Conservation (phyloP, 345 rosid genomes). For the Hibiscus trionum region DNA sequence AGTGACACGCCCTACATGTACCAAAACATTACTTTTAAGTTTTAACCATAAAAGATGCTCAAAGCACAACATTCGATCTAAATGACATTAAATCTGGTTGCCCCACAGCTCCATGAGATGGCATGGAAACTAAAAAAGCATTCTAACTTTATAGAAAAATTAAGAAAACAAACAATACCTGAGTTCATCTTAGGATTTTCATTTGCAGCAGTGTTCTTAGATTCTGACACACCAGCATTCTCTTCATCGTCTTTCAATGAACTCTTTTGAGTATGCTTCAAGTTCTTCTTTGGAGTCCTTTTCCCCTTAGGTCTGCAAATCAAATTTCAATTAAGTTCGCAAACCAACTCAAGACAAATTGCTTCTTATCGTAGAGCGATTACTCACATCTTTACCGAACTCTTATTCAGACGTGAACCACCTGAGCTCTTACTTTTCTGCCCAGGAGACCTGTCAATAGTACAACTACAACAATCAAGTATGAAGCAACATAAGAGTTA, state of each 20-base stretch:
- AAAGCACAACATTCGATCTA: not conserved
- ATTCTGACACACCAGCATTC: constrained; percentile 39
- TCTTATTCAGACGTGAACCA: constrained; percentile 33
- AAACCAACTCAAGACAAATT: not conserved
- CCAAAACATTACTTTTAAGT: not conserved
- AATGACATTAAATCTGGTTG: not conserved
- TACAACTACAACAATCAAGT: constrained; percentile 9
- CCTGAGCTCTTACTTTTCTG: constrained; percentile 30
- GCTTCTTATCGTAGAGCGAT: not conserved
- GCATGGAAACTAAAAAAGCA: not conserved
- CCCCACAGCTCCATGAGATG: too few species aligned
- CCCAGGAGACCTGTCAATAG: constrained; percentile 55
- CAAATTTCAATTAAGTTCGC: constrained; percentile 9
- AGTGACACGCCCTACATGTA: not conserved
- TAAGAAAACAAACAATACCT: constrained; percentile 21
- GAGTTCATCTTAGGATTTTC: constrained; percentile 24
- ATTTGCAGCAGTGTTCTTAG: constrained; percentile 22
- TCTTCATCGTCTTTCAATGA: constrained; percentile 21
- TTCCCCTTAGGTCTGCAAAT: constrained; percentile 53
- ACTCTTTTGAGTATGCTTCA: constrained; percentile 26
- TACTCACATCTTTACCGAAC: constrained; percentile 48
- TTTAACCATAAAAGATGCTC: not conserved
- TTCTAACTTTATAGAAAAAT: not conserved
- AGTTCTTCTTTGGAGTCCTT: constrained; percentile 76
- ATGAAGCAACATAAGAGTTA: constrained; percentile 7